Base-by-base conservation (phyloP, 139 green algal species). In the Coccomyxa sp. region DNA sequence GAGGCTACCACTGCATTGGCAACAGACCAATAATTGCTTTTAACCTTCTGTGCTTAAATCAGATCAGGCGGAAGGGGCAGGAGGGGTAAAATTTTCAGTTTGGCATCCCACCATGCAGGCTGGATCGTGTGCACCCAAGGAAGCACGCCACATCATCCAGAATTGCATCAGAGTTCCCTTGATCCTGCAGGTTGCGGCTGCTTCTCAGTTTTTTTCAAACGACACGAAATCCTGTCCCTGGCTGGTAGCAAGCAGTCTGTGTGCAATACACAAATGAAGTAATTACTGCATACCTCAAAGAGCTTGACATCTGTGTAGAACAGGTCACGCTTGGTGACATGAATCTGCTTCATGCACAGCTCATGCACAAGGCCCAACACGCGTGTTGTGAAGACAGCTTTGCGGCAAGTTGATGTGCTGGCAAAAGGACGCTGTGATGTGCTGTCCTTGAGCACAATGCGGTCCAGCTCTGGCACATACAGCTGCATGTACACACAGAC, bases 251-350 rank as follows among this genome's bases (percentile, higher is more conserved):
- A 51, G 38, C 38, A 51, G 38, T 51, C 38, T 51, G 38, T 51
- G 38, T 51, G 38, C 38, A 51, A 51, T 51, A 7, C 38, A 51
- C 38, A 51, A 51, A 11, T 3, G 38, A 51, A 7, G 38, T 51
- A 7, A 51, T 51, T 51, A 51, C 7, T 51, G 9, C 87, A 12
- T 77, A 93, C 93, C 91, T 95, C 91, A 87, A 98, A 98, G 28
- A 98, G 93, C 90, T 98, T 98, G 58, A 98, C 96, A 79, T 98
- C 96, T 16, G 96, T 98, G 92, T 99, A 99, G 90, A 98, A 99
- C 14, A 99, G 90, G 81, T 98, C 95, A 80, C 95, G 93, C 89
- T 98, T 98, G 57, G 95, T 98, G 38, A 97, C 90, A 82, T 92
- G 90, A 30, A 95, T 95, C 68, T 86, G 80, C 74, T 91, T 92